Conservation (phyloP, 1,139 yeast genomes). For the Sugiyamaella sp. region DNA sequence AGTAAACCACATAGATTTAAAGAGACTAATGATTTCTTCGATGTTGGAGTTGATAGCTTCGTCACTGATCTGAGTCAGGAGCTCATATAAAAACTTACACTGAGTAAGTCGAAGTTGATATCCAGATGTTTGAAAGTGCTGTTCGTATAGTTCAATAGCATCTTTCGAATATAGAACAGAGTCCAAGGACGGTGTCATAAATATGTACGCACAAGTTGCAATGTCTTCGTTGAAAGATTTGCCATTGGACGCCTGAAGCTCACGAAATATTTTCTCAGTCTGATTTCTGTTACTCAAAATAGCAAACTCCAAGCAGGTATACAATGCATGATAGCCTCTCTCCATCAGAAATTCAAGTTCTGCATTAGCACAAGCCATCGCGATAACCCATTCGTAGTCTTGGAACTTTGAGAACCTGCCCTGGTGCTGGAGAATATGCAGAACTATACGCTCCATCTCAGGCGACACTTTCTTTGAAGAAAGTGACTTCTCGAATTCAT, state of each 20-base stretch:
- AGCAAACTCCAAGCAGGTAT: not conserved
- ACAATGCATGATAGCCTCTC: not conserved
- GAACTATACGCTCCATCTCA: not conserved
- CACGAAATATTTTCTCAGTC: not conserved
- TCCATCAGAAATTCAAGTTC: conserved; percentile 5
- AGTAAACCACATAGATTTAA: conserved; percentile 55
- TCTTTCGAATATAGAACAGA: not conserved
- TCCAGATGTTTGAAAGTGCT: conserved; percentile 19
- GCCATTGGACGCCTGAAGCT: not conserved
- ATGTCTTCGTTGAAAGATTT: not conserved
- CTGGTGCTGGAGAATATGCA: not conserved
- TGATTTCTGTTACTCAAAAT: not conserved
- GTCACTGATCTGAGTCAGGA: not conserved
- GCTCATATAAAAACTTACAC: conserved; percentile 11
- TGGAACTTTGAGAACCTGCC: not conserved
- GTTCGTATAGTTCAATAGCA: conserved; percentile 13
- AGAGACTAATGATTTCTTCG: not conserved
- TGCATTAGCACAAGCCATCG: not conserved
- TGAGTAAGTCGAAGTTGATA: conserved; percentile 14
- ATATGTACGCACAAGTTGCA: conserved; percentile 7
- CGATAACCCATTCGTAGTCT: not conserved
- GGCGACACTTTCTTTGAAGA: not conserved
- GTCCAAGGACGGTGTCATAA: not conserved
- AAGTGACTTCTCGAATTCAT: not conserved
- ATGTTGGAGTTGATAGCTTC: conserved; percentile 6